These are phyloP conservation scores for Xylaria polymorpha DNA, from an alignment of 2,329 filamentous ascomycete genomes.

Conservation along the genomic window DNA sequence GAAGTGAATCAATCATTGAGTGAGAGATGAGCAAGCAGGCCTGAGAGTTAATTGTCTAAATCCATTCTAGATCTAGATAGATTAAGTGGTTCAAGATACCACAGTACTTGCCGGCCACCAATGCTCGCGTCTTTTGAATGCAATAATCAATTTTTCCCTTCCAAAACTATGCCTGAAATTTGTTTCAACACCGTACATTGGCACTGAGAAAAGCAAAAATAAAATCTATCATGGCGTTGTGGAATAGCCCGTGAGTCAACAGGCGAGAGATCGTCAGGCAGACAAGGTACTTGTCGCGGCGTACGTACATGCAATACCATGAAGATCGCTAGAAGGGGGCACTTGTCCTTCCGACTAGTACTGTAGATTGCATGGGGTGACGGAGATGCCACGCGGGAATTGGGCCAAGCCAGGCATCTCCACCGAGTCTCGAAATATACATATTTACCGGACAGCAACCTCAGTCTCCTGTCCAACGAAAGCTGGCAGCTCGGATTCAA, in stretches of 20 bases:
- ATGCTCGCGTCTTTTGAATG: neutral
- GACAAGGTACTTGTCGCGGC: neutral
- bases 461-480: constrained; percentile 82
- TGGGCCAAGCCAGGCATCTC: neutral
- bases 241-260: neutral
- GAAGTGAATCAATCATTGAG: neutral
- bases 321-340: neutral
- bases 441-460: constrained; percentile 35
- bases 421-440: neutral
- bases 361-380: neutral
- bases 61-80: neutral
- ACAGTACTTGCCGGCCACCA: neutral
- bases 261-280: neutral
- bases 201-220: neutral
- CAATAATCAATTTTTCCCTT: constrained; percentile 3
- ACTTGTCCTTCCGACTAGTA: neutral
- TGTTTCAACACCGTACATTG: neutral
- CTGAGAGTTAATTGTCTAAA: neutral
- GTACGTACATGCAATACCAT: neutral
- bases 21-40: neutral
- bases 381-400: neutral
- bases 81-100: constrained; percentile 3
- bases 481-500: constrained; percentile 81
- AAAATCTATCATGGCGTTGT: neutral
- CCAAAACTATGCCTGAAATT: neutral